Conservation (phyloP, 257 asterid genomes). For the Anisodus acutangulus region DNA sequence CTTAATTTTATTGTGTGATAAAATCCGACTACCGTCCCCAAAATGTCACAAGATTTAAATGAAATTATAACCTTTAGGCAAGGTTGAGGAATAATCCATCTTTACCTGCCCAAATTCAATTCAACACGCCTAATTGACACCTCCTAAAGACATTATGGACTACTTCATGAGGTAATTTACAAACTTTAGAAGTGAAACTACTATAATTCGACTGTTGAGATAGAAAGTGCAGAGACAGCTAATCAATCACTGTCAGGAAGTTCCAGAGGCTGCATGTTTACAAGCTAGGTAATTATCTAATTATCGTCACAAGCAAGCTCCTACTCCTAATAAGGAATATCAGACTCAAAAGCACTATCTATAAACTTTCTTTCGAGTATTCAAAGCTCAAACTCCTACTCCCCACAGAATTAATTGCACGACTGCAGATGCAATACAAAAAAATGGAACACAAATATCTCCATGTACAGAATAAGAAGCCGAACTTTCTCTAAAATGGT, state of each 20-base stretch:
- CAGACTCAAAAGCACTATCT: background rate
- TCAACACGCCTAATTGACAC: background rate
- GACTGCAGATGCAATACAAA: background rate
- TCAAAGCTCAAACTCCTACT: constrained; percentile 21
- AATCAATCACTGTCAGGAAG: background rate
- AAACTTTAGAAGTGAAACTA: background rate
- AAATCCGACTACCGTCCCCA: too few species aligned
- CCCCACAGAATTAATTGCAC: background rate
- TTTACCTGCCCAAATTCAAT: background rate
- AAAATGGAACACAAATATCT: background rate
- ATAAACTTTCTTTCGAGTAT: background rate
- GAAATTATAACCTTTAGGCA: too few species aligned
- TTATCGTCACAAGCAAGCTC: background rate
- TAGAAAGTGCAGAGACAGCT: background rate
- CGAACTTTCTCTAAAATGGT: background rate
- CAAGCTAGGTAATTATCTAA: background rate
- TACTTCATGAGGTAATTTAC: background rate
- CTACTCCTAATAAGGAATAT: background rate
- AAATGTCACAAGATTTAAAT: too few species aligned
- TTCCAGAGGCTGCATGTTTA: background rate
- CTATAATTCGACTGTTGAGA: background rate
- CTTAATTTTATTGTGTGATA: too few species aligned
- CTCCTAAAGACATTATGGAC: background rate
- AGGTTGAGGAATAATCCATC: too few species aligned
- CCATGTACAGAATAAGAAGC: too few species aligned